phyloP scores from a whole-genome alignment of 305 asterid species.

The Coffea humblotiana region DNA sequence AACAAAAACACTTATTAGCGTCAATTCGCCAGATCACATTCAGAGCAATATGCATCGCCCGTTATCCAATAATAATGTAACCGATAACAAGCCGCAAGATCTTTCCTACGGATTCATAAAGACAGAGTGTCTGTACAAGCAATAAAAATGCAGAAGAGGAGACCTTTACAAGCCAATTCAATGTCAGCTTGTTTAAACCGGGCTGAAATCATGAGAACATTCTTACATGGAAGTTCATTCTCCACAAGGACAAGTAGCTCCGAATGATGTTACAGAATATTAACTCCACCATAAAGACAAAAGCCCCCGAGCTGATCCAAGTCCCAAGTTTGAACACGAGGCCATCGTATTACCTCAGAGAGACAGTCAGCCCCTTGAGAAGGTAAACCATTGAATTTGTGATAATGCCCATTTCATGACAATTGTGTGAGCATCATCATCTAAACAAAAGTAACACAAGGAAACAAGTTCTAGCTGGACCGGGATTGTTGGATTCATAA shows the following conservation, averaged over 20 bases:
- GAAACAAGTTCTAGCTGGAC: background rate
- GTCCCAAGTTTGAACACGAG: background rate
- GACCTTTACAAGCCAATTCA: too few relatives aligned
- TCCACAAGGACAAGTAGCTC: background rate
- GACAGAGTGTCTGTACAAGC: too few relatives aligned
- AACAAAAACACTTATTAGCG: background rate
- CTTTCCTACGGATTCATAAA: too few relatives aligned
- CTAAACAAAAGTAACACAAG: background rate
- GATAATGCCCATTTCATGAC: background rate
- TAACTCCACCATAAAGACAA: background rate
- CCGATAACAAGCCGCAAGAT: too few relatives aligned
- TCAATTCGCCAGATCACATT: too few relatives aligned
- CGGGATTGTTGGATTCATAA: background rate
- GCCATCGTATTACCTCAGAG: background rate
- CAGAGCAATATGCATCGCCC: too few relatives aligned
- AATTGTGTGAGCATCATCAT: background rate
- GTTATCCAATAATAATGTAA: too few relatives aligned
- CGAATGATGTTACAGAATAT: background rate
- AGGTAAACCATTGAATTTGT: background rate
- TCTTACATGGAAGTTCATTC: background rate
- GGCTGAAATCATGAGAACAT: background rate
- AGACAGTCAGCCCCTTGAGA: background rate
- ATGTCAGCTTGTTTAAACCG: too few relatives aligned
- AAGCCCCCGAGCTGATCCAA: background rate
- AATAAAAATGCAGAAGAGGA: too few relatives aligned